Evolutionary conservation across 371 early-diverging fungal genomes (phyloP), one percentile per base, ranked within the genome.

Genomic region (Syncephalastrum contaminatum): DNA sequence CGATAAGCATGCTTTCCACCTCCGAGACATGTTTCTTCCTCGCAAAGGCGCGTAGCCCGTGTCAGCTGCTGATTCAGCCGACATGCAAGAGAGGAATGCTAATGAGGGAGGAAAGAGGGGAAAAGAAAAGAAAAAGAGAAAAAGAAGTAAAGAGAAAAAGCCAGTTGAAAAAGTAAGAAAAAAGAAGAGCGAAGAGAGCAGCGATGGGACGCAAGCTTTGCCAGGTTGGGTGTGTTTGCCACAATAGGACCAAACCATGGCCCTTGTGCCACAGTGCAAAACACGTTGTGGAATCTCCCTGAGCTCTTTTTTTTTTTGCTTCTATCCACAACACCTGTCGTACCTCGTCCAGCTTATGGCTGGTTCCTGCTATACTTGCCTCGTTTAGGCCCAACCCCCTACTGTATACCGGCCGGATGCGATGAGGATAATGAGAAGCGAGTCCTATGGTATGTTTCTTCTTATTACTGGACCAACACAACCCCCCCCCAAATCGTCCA

Each of bases 121-220:
- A 80, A 56, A 60, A 48, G 75, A 53, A 59, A 52, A 68, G 56
- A 55, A 59, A 65, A 63, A 67, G 66, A 42, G 74, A 72, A 55
- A 10, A 75, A 64, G 65, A 75, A 66, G 64, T 70, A 50, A 49
- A 64, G 57, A 69, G 62, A 81, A 62, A 72, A 66, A 50, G 72
- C 68, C 0, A 20, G 53, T 15, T 56, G 73, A 66, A 60, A 71
- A 50, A 70, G 72, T n/a, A 60, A 30, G 67, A 69, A 27, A 67
- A 72, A 51, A 47, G 3, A 24, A 59, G 22, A 62, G 63, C 14
- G 39, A 22, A 6, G 53, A 50, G 18, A 62, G 51, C 36, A 30
- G 65, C 53, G 15, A 54, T 25, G 24, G 24, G 21, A 48, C 42
- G 21, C 39, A 7, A 39, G 13, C 39, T 48, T 25, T 36, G n/a